Percentiles rank a stretch among this genome's conserved stretches.
phyloP scores from a whole-genome alignment of 345 rosid genomes.

The Firmiana major region DNA sequence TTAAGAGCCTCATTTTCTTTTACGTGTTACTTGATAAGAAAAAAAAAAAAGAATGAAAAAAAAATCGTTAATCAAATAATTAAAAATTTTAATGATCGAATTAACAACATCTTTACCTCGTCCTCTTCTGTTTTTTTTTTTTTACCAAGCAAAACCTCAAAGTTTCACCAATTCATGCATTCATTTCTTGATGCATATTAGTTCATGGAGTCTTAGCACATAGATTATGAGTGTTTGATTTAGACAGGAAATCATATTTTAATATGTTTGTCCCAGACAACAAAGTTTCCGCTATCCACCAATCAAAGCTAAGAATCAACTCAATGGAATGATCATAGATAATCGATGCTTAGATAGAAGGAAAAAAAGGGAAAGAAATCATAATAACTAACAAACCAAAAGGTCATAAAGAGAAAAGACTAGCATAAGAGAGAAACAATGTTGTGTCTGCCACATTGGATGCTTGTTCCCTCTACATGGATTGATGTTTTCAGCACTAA shows the following conservation, averaged over 20 bases:
- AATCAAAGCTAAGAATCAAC: background rate
- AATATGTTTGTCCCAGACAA: background rate
- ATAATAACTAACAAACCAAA: slow-evolving; percentile 16
- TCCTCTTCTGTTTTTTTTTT: no score
- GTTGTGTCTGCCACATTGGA: slow-evolving; percentile 21
- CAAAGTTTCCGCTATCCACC: background rate
- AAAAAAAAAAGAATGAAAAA: no score
- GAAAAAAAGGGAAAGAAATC: background rate
- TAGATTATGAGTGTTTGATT: background rate
- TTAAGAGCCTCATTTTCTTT: background rate
- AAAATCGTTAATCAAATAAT: no score
- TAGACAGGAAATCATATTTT: background rate
- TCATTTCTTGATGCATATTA: background rate
- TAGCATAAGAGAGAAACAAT: background rate
- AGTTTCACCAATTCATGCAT: background rate
- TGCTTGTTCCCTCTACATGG: slow-evolving; percentile 11
- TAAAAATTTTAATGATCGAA: no score
- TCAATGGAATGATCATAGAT: background rate
- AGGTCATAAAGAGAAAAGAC: background rate
- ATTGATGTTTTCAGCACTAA: background rate
- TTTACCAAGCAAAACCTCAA: no score
- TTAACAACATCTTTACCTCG: no score
- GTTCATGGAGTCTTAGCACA: background rate
- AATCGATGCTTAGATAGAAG: background rate
- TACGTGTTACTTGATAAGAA: no score